Evolutionary conservation across 768 basidiomycete genomes (phyloP), one percentile per base, ranked within the genome.

Genomic region (Strobilomyces dryophilus): DNA sequence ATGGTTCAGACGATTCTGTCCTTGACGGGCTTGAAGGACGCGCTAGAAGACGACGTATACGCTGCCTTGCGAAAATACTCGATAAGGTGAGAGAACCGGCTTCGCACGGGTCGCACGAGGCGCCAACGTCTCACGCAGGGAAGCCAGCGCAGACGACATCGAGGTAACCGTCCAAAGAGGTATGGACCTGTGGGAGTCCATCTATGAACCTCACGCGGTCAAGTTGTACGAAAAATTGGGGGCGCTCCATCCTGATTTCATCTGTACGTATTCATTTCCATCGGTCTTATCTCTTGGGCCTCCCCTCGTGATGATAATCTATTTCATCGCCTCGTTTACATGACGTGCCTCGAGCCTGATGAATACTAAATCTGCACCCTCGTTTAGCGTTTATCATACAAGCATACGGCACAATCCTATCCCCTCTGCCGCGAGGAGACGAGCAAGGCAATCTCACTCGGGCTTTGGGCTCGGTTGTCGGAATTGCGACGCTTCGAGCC

Each of bases 161-260:
- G 79, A 88, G 71, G 74, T 80, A 64, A 85, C 85, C 56, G 64
- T 83, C 67, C 73, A 75, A 64, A 83, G 87, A 64, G 91, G 91
- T 42, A 79, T 70, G 65, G 75, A 70, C 45, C 76, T 95, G 57
- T 95, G 93, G 91, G 77, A 86, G 69, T 81, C 84, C 49, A 92
- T 95, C 71, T 95, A 95, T 71, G 75, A 82, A 69, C 92, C 92
- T 67, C 89, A 92, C 75, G 86, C 84, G 66, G 83, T 83, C 75
- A 95, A 95, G 74, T 82, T 95, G 66, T 81, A 91, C 72, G 75
- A 83, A 74, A 95, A 93, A 75, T 79, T 95, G 58, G 85, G 79
- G 66, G 79, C 81, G 51, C 90, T 92, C 75, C 93, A 95, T 71
- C 93, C 93, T 55, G 93, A 95, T 77, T 90, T 95, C 75, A 92